Evolutionary conservation across 2,329 filamentous ascomycete genomes (phyloP).

Genomic region (Diaporthe citri): DNA sequence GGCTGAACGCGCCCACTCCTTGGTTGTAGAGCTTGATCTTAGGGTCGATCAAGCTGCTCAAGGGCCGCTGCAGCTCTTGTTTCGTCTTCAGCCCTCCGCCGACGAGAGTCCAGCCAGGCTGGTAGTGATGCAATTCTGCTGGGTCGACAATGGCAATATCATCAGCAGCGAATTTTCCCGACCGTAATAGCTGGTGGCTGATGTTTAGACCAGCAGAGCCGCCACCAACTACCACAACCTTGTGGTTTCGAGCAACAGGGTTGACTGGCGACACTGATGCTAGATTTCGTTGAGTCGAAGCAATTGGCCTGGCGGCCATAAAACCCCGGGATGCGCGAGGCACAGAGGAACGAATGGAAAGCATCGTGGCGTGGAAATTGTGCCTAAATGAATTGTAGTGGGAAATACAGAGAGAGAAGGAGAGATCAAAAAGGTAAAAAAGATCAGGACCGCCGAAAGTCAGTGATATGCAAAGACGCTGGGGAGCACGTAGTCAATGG

Average conservation of each 20-base stretch:
- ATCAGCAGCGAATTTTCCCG: slow-evolving; percentile 46
- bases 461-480: not conserved
- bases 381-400: not conserved
- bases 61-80: slow-evolving; percentile 46
- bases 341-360: slow-evolving; percentile 2
- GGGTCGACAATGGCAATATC: slow-evolving; percentile 53
- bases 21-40: slow-evolving; percentile 52
- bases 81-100: slow-evolving; percentile 51
- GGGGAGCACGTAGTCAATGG: not conserved
- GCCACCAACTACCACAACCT: slow-evolving; percentile 44
- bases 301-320: not conserved
- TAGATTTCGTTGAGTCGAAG: not conserved
- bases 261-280: slow-evolving; percentile 9
- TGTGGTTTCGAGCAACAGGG: slow-evolving; percentile 25
- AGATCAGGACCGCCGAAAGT: not conserved
- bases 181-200: slow-evolving; percentile 41
- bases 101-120: slow-evolving; percentile 54
- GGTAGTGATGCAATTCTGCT: slow-evolving; percentile 50
- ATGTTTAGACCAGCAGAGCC: slow-evolving; percentile 44
- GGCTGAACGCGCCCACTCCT: slow-evolving; percentile 50
- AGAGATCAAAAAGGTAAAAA: not conserved
- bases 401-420: too few relatives aligned
- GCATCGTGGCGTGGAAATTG: slow-evolving; percentile 3
- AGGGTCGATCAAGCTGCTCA: slow-evolving; percentile 49
- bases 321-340: slow-evolving; percentile 2